Base-by-base conservation (phyloP, 2,329 filamentous ascomycete genomes). In the Paecilomyces formosus region DNA sequence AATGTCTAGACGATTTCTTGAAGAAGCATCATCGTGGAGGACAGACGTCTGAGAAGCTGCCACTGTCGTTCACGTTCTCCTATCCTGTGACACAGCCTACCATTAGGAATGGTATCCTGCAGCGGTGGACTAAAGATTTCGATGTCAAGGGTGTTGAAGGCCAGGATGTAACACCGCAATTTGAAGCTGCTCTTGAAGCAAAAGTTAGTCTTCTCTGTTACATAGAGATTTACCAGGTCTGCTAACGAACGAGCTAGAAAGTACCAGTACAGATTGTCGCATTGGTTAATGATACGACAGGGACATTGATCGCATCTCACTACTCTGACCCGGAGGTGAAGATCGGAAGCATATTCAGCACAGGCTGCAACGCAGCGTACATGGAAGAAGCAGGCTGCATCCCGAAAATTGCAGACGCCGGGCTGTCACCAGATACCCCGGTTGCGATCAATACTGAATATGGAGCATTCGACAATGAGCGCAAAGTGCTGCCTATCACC, bases 361-460 rank as follows among this genome's bases (percentile, higher is more conserved):
- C 93, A 5, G 92, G 92, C 58, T 96, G 92, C 79, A 97, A 97
- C 68, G 92, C 92, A 31, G 92, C 92, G 31, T 97, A 97, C 79
- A 94, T 97, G 88, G 92, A 97, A 76, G 76, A 92, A 67, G 88
- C 84, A 65, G 88, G 88, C 58, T 87, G 85, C 6, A 91, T 96
- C 62, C 91, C 91, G 58, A 97, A 97, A 80, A 83, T 97, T 51
- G 88, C 86, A 12, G 84, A 92, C 74, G 82, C 90, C 79, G 90
- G 91, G 65, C 82, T 96, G 33, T 85, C 89, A 52, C 79, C 88
- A 0, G 85, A 90, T 57, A 83, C 84, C 39, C 88, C 85, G 45
- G 94, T 96, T 82, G 90, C 89, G 60, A 95, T 96, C 79, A 96
- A 96, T 79, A 95, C 91, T 76, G 92, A 96, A 73, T 96, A 91